Percentiles rank a stretch among this genome's conserved stretches.
Evolutionary conservation across 1,284 basidiomycete genomes (phyloP).

Genomic region (Ustilago loliicola): DNA sequence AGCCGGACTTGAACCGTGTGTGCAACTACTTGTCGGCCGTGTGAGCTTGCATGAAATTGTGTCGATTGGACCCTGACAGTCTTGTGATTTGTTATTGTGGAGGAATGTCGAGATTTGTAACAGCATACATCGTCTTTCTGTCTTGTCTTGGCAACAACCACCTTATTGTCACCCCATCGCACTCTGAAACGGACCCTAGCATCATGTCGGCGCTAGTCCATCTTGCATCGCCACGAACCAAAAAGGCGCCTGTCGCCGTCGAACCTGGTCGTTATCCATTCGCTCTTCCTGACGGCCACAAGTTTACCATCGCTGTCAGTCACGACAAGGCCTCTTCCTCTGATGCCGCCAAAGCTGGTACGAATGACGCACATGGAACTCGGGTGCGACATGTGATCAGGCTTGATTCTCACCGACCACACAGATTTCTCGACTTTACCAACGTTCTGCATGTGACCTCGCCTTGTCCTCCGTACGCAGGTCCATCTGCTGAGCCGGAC

Average conservation of each 20-base stretch:
- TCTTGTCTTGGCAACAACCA: neutral
- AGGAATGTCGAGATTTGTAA: neutral
- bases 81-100: neutral
- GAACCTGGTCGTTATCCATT: conserved; percentile 29
- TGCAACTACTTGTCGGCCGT: neutral
- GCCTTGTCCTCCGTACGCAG: conserved; percentile 45
- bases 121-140: neutral
- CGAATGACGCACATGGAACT: too few relatives aligned
- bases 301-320: conserved; percentile 43
- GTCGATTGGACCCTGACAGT: neutral
- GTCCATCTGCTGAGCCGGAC: conserved; percentile 59
- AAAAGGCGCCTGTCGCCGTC: conserved; percentile 34
- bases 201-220: conserved; percentile 49
- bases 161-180: neutral
- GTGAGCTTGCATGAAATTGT: neutral
- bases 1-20: neutral
- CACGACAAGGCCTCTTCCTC: conserved; percentile 21
- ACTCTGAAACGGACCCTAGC: neutral
- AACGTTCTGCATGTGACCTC: conserved; percentile 40
- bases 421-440: conserved; percentile 34
- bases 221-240: conserved; percentile 39
- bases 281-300: conserved; percentile 41
- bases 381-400: conserved; percentile 28
- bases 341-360: conserved; percentile 1
- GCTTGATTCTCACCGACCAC: conserved; percentile 27